Percentiles rank a stretch among this genome's conserved stretches.
phyloP scores from a whole-genome alignment of 495 filamentous ascomycete genomes.

The Neurospora sublineolata region DNA sequence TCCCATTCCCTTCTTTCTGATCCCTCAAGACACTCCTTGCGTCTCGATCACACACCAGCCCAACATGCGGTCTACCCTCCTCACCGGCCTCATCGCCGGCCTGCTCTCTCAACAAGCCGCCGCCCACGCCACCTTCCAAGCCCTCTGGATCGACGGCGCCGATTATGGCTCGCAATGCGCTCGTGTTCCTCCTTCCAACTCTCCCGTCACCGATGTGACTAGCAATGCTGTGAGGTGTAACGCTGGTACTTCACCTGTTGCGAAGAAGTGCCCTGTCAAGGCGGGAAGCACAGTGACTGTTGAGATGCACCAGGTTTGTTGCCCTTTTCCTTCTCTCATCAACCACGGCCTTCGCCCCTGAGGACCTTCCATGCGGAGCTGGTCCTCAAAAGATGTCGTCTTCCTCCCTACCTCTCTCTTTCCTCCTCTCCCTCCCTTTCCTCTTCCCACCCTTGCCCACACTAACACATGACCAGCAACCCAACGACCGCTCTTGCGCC shows the following conservation, averaged over 20 bases:
- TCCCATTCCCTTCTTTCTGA: not conserved
- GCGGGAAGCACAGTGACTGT: conserved; percentile 37
- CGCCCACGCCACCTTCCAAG: conserved; percentile 41
- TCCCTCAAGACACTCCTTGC: not conserved
- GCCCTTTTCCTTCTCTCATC: not conserved
- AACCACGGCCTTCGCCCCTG: conserved; percentile 13
- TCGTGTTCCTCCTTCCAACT: conserved; percentile 33
- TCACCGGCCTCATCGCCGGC: conserved; percentile 18
- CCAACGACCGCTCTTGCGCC: conserved; percentile 28
- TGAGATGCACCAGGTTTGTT: conserved; percentile 41
- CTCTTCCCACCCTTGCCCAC: not conserved
- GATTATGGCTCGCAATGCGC: conserved; percentile 34
- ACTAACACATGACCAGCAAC: conserved; percentile 28
- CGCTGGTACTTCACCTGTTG: conserved; percentile 21
- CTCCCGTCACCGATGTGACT: conserved; percentile 31
- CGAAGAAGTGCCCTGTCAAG: conserved; percentile 34
- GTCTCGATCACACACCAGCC: not conserved
- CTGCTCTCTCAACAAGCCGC: conserved; percentile 25
- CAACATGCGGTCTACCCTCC: conserved; percentile 30
- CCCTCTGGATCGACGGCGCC: conserved; percentile 38
- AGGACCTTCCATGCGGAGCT: conserved; percentile 24
- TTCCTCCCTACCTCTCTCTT: not conserved
- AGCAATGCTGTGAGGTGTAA: conserved; percentile 32
- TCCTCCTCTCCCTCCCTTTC: not conserved
- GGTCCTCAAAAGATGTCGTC: conserved; percentile 8